These are phyloP conservation scores for Coniophora puteana DNA, from an alignment of 1,284 basidiomycete genomes.

Conservation along the genomic window DNA sequence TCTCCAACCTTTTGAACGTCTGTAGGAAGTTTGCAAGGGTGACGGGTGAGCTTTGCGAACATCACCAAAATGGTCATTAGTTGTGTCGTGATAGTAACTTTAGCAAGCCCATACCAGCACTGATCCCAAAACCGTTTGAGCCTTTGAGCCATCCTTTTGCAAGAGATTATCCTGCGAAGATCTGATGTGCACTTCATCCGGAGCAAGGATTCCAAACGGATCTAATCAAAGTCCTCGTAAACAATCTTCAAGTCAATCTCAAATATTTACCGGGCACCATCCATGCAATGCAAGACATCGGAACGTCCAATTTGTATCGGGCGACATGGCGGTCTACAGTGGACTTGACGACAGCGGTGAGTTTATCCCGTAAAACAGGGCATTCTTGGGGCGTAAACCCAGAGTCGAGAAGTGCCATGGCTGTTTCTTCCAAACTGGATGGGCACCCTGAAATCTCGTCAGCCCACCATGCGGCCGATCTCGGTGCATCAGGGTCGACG, in stretches of 20 bases:
- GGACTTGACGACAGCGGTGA: conserved; percentile 34
- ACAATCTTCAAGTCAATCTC: not conserved
- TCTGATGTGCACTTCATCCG: conserved; percentile 44
- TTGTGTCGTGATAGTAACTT: too few relatives aligned
- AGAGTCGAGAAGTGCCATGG: conserved; percentile 41
- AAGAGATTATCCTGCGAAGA: conserved; percentile 34
- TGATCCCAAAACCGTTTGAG: conserved; percentile 40
- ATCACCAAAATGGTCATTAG: too few relatives aligned
- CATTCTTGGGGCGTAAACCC: conserved; percentile 42
- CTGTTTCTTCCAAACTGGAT: conserved; percentile 47
- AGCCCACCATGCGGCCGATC: conserved; percentile 47
- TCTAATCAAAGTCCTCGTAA: conserved; percentile 28
- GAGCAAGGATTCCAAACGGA: conserved; percentile 36
- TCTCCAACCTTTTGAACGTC: conserved; percentile 43
- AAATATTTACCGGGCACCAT: conserved; percentile 41
- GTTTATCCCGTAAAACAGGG: conserved; percentile 40
- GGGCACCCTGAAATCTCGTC: conserved; percentile 49
- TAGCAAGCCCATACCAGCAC: conserved; percentile 26
- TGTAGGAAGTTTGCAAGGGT: conserved; percentile 53
- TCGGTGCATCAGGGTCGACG: conserved; percentile 35
- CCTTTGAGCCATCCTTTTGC: conserved; percentile 34
- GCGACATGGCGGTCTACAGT: conserved; percentile 32
- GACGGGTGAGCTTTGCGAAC: conserved; percentile 32
- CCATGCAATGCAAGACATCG: conserved; percentile 45
- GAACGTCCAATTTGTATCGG: conserved; percentile 39